Percentiles rank a stretch among this genome's conserved stretches.
phyloP scores from a whole-genome alignment of 1,139 yeast genomes.

The Yarrowia galli region DNA sequence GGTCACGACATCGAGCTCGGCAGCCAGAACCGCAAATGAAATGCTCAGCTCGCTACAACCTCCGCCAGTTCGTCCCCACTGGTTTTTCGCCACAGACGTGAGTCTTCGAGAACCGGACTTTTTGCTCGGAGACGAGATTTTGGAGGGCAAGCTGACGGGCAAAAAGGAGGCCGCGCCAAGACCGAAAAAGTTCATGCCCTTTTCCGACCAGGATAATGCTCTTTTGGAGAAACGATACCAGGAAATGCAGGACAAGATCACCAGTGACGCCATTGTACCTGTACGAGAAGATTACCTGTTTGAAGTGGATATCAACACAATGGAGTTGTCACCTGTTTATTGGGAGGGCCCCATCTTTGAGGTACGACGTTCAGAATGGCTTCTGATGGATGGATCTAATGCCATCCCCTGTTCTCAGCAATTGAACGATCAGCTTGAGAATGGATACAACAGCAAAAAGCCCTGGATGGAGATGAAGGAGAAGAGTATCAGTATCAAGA shows the following conservation, averaged over 20 bases:
- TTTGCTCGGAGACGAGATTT: slow-evolving; percentile 49
- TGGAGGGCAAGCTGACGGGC: slow-evolving; percentile 48
- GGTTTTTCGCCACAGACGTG: slow-evolving; percentile 86
- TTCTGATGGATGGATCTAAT: slow-evolving; percentile 59
- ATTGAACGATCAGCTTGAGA: slow-evolving; percentile 67
- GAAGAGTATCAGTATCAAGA: slow-evolving; percentile 33
- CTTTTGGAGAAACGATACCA: slow-evolving; percentile 63
- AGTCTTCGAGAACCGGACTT: slow-evolving; percentile 72
- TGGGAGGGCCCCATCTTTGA: slow-evolving; percentile 92
- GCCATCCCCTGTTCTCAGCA: slow-evolving; percentile 61
- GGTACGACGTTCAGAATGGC: slow-evolving; percentile 89
- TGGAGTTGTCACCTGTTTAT: slow-evolving; percentile 71
- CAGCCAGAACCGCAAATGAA: slow-evolving; percentile 4
- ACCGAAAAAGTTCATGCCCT: slow-evolving; percentile 73
- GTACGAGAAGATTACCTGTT: slow-evolving; percentile 86
- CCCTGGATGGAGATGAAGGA: slow-evolving; percentile 38
- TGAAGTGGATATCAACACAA: slow-evolving; percentile 66
- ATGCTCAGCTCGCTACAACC: slow-evolving; percentile 29
- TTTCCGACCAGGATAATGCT: slow-evolving; percentile 67
- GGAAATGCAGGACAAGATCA: slow-evolving; percentile 36
- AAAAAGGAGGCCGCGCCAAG: slow-evolving; percentile 45
- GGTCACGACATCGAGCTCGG: slow-evolving; percentile 5
- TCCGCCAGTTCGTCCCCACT: slow-evolving; percentile 47
- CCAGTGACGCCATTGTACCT: slow-evolving; percentile 45
- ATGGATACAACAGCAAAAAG: slow-evolving; percentile 56